These are phyloP conservation scores for Melampsora larici-populina DNA, from an alignment of 1,284 basidiomycete species.

Conservation along the genomic window DNA sequence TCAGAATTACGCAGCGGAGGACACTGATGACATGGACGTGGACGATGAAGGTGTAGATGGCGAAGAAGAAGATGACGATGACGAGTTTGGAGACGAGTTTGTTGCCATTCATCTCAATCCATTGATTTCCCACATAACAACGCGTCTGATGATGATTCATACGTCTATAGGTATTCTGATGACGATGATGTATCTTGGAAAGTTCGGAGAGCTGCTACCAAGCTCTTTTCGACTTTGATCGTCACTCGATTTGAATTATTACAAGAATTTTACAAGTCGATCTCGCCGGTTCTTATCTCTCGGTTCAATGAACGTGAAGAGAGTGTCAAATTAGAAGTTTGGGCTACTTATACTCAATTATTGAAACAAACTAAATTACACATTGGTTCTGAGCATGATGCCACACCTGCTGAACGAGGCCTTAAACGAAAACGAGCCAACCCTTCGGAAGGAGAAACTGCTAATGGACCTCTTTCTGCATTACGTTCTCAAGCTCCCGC, in stretches of 20 bases:
- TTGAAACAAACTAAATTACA: constrained; percentile 69
- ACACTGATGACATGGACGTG: constrained; percentile 75
- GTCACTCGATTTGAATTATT: constrained; percentile 83
- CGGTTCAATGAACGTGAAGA: constrained; percentile 93
- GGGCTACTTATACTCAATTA: constrained; percentile 76
- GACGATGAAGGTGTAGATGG: constrained; percentile 61
- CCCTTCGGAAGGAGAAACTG: constrained; percentile 10
- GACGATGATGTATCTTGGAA: constrained; percentile 99
- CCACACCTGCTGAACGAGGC: constrained; percentile 22
- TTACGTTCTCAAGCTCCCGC: constrained; percentile 71
- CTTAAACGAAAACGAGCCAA: constrained; percentile 40
- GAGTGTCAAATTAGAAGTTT: constrained; percentile 89
- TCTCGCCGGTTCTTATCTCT: constrained; percentile 81
- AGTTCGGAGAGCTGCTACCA: constrained; percentile 86
- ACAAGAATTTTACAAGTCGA: constrained; percentile 70
- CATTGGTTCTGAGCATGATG: constrained; percentile 52
- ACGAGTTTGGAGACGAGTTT: constrained; percentile 70
- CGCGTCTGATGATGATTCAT: not conserved
- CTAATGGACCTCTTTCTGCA: constrained; percentile 51
- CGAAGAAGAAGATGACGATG: constrained; percentile 65
- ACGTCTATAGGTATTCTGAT: constrained; percentile 72
- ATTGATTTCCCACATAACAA: not conserved
- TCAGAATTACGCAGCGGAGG: constrained; percentile 75
- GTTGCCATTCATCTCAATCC: constrained; percentile 46
- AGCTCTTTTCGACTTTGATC: constrained; percentile 78